Base-by-base conservation (phyloP, 129 eudicot species). In the Deinandra increscens region DNA sequence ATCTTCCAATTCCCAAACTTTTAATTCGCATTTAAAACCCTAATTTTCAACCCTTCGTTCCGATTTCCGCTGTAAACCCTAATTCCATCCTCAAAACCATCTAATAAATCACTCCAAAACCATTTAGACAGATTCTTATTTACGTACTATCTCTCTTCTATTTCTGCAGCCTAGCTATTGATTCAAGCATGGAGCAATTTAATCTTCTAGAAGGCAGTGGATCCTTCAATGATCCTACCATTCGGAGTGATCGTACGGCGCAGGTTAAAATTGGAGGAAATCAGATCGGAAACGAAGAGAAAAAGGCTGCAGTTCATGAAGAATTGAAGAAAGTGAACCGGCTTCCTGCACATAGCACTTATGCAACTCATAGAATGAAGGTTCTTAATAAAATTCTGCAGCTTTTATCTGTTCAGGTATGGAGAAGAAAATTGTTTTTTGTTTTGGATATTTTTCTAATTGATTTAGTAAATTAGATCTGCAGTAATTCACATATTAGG, bases 341-440 rank as follows among this genome's bases (percentile, higher is more conserved):
- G 55, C 85, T 91, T 62, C 97, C 97, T 66, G 44, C 86, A 1
- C 85, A 76, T 65, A 88, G 97, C 79, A 55, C 70, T 50, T 88
- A 88, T 39, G 97, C 86, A 22, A 70, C 85, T 64, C 93, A 91
- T 68, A 93, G 97, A 1, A 70, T 86, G 78, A 77, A 87, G 33
- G 88, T 91, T 72, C 84, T 88, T 26, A 79, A 77, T 67, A 88
- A 91, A 74, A 80, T 88, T 45, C 71, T 85, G 33, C 96, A 88
- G 76, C 96, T 91, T 38, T 81, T 91, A 55, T 80, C 93, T 17
- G 74, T 85, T 76, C 88, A 88, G 97, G 97, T 91, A 71, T 64
- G 31, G 58, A 54, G 9, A 26, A 46, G n/a, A 15, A 20, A 19
- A 2, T 64, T 51, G 44, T 26, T 77, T n/a, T 13, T 54, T n/a